Percentiles rank a stretch among this genome's conserved stretches.
Evolutionary conservation across 306 rosid species (phyloP).

Genomic region (Cucurbita pepo): DNA sequence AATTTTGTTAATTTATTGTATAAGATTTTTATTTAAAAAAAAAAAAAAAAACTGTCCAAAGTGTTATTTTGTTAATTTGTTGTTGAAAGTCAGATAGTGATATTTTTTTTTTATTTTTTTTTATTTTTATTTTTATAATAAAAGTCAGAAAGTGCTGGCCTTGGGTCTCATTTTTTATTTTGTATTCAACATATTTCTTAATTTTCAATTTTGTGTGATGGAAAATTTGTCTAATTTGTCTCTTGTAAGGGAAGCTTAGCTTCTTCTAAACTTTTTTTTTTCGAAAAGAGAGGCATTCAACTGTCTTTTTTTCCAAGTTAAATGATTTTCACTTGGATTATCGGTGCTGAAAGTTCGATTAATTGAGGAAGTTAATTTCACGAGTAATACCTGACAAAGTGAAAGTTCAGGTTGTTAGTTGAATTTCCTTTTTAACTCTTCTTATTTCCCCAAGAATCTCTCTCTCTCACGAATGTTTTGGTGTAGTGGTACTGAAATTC

Average conservation of each 20-base stretch:
- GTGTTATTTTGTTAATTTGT: no score
- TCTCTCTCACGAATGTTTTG: not conserved
- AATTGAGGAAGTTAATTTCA: not conserved
- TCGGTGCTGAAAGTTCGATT: not conserved
- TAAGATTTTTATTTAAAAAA: no score
- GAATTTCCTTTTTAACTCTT: not conserved
- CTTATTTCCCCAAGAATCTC: not conserved
- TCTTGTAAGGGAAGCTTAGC: not conserved
- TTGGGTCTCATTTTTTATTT: no score
- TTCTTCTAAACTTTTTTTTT: not conserved
- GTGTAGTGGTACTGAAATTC: not conserved
- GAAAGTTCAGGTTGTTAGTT: not conserved
- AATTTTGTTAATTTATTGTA: no score
- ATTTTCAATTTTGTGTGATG: not conserved
- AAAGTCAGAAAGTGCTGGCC: no score
- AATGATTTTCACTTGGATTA: not conserved
- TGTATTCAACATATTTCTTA: no score
- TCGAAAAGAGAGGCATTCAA: not conserved
- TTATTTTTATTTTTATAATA: no score
- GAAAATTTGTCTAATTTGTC: not conserved
- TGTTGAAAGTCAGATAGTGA: no score
- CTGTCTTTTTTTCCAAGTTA: not conserved
- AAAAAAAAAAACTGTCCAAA: no score
- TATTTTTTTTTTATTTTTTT: no score
- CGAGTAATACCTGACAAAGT: not conserved